These are phyloP conservation scores for Hydnum rufescens DNA, from an alignment of 768 basidiomycete species.

Conservation along the genomic window DNA sequence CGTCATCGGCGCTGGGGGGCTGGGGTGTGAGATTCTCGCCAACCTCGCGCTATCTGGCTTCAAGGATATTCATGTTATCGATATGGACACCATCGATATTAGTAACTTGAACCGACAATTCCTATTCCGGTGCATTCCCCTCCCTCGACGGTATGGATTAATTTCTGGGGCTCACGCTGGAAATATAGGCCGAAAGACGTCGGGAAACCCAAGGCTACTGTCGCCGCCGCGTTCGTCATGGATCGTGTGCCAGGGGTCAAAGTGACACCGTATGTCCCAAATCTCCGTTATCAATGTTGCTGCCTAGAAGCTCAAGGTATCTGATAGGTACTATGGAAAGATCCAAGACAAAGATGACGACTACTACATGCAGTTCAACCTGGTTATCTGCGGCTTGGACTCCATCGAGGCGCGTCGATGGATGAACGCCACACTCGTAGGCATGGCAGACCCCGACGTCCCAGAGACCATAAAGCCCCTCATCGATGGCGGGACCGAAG, in stretches of 20 bases:
- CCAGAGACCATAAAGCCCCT: constrained; percentile 89
- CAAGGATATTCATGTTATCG: constrained; percentile 97
- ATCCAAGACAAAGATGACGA: constrained; percentile 94
- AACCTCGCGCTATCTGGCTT: constrained; percentile 93
- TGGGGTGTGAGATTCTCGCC: constrained; percentile 91
- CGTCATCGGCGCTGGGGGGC: constrained; percentile 93
- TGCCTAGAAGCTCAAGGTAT: not conserved
- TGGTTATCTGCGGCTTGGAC: constrained; percentile 93
- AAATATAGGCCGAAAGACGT: constrained; percentile 61
- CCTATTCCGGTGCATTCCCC: constrained; percentile 56
- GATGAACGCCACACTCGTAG: constrained; percentile 96
- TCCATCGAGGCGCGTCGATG: constrained; percentile 93
- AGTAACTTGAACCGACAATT: constrained; percentile 98
- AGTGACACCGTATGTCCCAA: constrained; percentile 72
- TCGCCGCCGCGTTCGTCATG: constrained; percentile 95
- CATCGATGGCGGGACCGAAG: constrained; percentile 98
- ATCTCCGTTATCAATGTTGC: not conserved
- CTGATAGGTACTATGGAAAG: constrained; percentile 72
- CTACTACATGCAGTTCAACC: constrained; percentile 92
- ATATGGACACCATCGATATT: constrained; percentile 99
- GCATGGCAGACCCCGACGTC: constrained; percentile 81
- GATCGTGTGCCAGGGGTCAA: constrained; percentile 86
- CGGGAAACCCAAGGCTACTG: constrained; percentile 80
- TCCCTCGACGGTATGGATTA: not conserved
- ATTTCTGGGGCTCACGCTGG: not conserved